Evolutionary conservation across 2,329 filamentous ascomycete genomes (phyloP), one percentile per base, ranked within the genome.

Genomic region (Sclerotinia spermophila): DNA sequence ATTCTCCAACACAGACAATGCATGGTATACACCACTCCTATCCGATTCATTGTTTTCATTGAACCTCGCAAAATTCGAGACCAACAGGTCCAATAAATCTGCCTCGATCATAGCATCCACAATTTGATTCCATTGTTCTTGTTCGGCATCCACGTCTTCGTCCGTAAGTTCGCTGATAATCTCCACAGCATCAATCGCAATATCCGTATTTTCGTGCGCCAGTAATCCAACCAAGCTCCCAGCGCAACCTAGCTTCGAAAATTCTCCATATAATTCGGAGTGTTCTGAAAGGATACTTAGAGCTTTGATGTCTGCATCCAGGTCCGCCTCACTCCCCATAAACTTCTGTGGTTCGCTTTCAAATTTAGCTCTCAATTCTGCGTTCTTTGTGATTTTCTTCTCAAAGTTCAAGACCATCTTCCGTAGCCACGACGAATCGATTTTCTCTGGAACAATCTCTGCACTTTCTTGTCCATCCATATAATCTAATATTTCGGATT

Each of bases 121-220:
- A 13, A 99, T 82, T 1, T 82, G 84, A 72, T 91, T 88, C 93
- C 94, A 97, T 77, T 97, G 89, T 69, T 88, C 88, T 76, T 94
- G 90, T 72, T 91, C 89, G 2, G 92, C 93, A 56, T 90, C 86
- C 2, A 97, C 93, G 78, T 98, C 95, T 79, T 99, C 94, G 77
- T 98, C 96, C 21, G 93, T 96, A 75, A 98, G 83, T 82, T 99
- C 96, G 70, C 89, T 90, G 66, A 99, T 88, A 61, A 97, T 92
- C 82, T 98, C 92, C 65, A 97, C 90, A 0, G 91, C 92, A 73
- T 91, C 92, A 76, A 98, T 97, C 17, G 96, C 94, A 74, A 99
- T 96, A 78, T 99, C 96, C 0, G 94, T 95, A 79, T 99, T 99
- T 77, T 99, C 96, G 79, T 99, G 96, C 24, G 95, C 91, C 64